Base-by-base conservation (phyloP, 1,284 basidiomycete genomes). In the Coniferiporia sulphurascens region DNA sequence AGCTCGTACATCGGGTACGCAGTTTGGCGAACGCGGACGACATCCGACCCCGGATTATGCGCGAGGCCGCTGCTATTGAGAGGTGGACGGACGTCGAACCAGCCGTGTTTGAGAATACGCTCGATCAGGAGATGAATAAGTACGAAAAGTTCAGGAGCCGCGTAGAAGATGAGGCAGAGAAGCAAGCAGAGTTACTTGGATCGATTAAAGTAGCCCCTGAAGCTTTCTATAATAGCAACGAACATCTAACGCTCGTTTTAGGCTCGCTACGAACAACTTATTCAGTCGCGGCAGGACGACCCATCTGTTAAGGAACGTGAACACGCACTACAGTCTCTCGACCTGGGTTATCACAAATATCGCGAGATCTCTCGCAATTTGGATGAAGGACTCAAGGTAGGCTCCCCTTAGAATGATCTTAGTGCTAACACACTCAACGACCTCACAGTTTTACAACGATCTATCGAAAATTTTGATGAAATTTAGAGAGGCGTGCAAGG, bases 271-370 rank as follows among this genome's bases (percentile, higher is more conserved):
- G 81, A 85, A n/a, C 72, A 78, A 12, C 95, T 98, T 73, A 67
- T 95, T 8, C 78, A 84, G 45, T 91, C 93, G 1, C 79, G 95
- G 13, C 86, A 82, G 70, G 87, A 90, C 13, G 94, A 96, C 67
- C 80, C 85, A 0, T 76, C 80, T 13, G 81, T 95, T 7, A 92
- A 91, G 68, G 87, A 88, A 46, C 82, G 95, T n/a, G 92, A 97
- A 73, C 77, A 82, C 61, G 88, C 88, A 0, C 73, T 98, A 45
- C 93, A 95, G 68, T 86, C 86, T n/a, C 84, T 98, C 54, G 93
- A 97, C 65, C 72, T 89, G 38, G 91, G 93, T 0, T 93, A 93
- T 72, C 87, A 87, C 73, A 93, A 93, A 69, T 97, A 95, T 73
- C 80, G 84, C 52, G 95, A 98, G 72, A 89, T 97, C 15, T 79